Evolutionary conservation across 108 stramenopile genomes (phyloP).

Genomic region (Cyclotella choctawhatcheeana): DNA sequence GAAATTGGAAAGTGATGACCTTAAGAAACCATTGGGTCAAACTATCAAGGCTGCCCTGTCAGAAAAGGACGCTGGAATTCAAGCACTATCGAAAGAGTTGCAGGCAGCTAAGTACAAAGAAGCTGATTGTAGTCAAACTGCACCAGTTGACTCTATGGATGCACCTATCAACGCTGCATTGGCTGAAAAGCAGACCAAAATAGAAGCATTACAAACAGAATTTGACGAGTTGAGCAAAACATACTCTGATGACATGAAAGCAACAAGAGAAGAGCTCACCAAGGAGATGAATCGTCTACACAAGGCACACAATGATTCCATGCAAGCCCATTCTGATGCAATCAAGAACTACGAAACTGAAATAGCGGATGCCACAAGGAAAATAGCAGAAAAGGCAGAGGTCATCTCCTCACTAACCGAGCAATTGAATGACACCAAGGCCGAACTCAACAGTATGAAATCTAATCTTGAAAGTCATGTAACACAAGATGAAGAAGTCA

Average conservation of each 20-base stretch:
- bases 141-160: neutral
- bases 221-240: conserved; percentile 11
- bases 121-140: neutral
- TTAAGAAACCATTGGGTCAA: too few species aligned
- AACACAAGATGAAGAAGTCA: neutral
- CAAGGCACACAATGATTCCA: conserved; percentile 16
- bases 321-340: conserved; percentile 4
- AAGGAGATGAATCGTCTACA: neutral
- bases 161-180: conserved; percentile 4
- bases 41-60: neutral
- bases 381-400: neutral
- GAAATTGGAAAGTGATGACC: neutral
- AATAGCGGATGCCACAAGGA: neutral
- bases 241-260: conserved; percentile 8
- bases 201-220: neutral
- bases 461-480: neutral
- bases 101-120: neutral
- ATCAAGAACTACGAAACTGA: conserved; percentile 6
- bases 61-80: neutral
- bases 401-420: conserved; percentile 10
- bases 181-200: conserved; percentile 5
- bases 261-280: conserved; percentile 13
- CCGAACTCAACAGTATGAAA: neutral
- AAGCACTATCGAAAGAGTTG: conserved; percentile 14
- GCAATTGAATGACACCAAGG: conserved; percentile 15